Evolutionary conservation across 495 filamentous ascomycete genomes (phyloP).

Genomic region (Aspergillus bridgeri): DNA sequence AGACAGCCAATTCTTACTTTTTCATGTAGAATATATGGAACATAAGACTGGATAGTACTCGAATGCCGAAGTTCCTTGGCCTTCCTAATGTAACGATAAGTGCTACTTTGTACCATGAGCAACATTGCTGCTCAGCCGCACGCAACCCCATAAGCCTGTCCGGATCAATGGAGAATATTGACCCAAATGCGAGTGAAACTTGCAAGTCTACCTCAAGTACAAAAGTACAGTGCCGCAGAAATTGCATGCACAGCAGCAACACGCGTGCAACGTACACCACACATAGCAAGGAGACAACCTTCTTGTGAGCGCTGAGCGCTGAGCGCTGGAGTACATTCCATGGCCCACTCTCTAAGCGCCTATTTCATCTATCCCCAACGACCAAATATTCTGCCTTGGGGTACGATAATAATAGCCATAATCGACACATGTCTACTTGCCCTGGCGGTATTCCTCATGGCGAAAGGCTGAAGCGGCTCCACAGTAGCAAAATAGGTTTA

Average conservation of each 20-base stretch:
- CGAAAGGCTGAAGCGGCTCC: not conserved
- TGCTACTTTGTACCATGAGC: not conserved
- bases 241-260: not conserved
- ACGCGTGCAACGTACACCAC: not conserved
- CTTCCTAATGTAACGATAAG: not conserved
- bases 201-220: not conserved
- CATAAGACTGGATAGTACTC: not conserved
- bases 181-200: not conserved
- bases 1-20: not conserved
- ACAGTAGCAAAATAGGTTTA: not conserved
- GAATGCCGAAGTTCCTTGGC: not conserved
- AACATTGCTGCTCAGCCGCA: not conserved
- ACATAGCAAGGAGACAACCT: no score
- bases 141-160: not conserved
- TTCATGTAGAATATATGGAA: not conserved
- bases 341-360: not conserved
- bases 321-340: no score
- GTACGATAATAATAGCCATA: not conserved
- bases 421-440: not conserved
- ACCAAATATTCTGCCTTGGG: not conserved
- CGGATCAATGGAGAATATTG: not conserved
- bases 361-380: not conserved
- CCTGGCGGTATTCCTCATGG: not conserved
- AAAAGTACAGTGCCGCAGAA: not conserved
- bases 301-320: no score